These are phyloP conservation scores for Cornus suecica DNA, from an alignment of 148 eudicot genomes.

Conservation along the genomic window DNA sequence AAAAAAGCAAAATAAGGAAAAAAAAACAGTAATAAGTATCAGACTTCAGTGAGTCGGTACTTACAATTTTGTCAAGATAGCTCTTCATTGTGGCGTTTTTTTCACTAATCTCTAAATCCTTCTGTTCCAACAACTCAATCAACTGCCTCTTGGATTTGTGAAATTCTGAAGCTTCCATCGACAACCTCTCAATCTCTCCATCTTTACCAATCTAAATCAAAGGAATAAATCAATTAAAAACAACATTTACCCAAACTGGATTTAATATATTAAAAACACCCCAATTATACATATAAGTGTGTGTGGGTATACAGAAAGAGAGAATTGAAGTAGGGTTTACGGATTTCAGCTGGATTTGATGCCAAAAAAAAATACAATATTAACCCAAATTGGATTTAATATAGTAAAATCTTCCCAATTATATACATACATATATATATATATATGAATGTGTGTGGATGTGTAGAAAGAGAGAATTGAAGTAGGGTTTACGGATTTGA, in stretches of 20 bases:
- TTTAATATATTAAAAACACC: not conserved
- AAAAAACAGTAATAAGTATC: not conserved
- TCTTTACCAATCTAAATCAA: slow-evolving; percentile 64
- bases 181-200: slow-evolving; percentile 76
- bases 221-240: slow-evolving; percentile 1
- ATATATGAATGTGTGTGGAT: no score
- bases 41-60: slow-evolving; percentile 5
- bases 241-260: not conserved
- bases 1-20: not conserved
- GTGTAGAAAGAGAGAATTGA: not conserved
- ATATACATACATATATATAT: no score
- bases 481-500: slow-evolving; percentile 45
- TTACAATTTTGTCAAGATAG: slow-evolving; percentile 76
- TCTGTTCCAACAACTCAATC: slow-evolving; percentile 64
- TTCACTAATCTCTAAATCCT: slow-evolving; percentile 72
- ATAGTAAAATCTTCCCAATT: not conserved
- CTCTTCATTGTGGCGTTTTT: slow-evolving; percentile 62
- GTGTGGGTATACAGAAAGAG: not conserved
- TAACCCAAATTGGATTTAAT: no score
- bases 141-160: slow-evolving; percentile 87
- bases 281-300: not conserved
- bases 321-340: slow-evolving; percentile 30
- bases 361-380: not conserved
- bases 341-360: slow-evolving; percentile 49
- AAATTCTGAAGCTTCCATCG: slow-evolving; percentile 62